Percentiles rank a stretch among this genome's conserved stretches.
These are phyloP conservation scores for Centaurea solstitialis DNA, from an alignment of 129 eudicot genomes.

Conservation along the genomic window DNA sequence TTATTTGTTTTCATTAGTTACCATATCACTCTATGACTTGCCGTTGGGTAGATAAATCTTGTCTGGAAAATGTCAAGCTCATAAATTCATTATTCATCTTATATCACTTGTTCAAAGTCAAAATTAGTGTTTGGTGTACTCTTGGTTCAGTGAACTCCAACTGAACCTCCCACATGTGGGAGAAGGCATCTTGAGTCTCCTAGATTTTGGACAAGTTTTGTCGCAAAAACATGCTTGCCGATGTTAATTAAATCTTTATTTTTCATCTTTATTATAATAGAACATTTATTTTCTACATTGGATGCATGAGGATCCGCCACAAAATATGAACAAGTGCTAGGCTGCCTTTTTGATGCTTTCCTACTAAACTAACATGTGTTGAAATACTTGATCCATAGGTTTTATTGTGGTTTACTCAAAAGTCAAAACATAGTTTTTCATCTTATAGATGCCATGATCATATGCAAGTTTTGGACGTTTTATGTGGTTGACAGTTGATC, in stretches of 20 bases:
- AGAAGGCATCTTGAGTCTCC: not conserved
- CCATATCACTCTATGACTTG: not conserved
- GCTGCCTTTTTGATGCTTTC: not conserved
- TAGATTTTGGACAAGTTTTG: too few relatives aligned
- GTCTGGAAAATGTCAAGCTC: not conserved
- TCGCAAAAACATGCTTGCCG: too few relatives aligned
- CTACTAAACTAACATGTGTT: not conserved
- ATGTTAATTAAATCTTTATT: too few relatives aligned
- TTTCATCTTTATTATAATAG: too few relatives aligned
- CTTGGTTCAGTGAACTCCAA: not conserved
- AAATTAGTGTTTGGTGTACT: too few relatives aligned
- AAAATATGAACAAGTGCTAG: not conserved
- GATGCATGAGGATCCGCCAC: too few relatives aligned
- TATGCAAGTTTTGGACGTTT: not conserved
- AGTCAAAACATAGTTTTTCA: too few relatives aligned
- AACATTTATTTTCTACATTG: too few relatives aligned
- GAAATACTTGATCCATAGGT: not conserved
- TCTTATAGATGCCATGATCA: not conserved
- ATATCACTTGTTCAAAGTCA: not conserved
- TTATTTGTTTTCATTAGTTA: not conserved
- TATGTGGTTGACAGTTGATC: conserved; percentile 15
- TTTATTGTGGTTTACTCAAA: not conserved
- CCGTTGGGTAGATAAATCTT: not conserved
- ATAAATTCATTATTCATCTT: not conserved
- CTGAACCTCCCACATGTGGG: not conserved